These are phyloP conservation scores for Ophiocordyceps sinensis DNA, from an alignment of 2,329 filamentous ascomycete species.

Conservation along the genomic window DNA sequence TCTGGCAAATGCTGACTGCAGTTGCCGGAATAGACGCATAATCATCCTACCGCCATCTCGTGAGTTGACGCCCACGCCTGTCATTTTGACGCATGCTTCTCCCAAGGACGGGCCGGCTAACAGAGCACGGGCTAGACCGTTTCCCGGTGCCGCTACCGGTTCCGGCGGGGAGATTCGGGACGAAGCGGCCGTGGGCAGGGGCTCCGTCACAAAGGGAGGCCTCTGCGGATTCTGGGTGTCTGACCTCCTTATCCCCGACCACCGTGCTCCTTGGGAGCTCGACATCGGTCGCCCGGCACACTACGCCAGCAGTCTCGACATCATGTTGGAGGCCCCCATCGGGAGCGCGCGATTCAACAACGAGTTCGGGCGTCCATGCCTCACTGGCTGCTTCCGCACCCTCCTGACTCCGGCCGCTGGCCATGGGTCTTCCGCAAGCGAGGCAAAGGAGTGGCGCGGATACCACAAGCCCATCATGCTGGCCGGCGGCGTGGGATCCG, in stretches of 20 bases:
- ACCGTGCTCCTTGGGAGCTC: conserved; percentile 75
- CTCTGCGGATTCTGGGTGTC: conserved; percentile 91
- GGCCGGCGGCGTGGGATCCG: conserved; percentile 85
- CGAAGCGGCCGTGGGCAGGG: conserved; percentile 84
- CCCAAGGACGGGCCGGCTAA: background rate
- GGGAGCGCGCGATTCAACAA: conserved; percentile 96
- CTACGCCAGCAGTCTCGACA: conserved; percentile 86
- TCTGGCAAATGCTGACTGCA: background rate
- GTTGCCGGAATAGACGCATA: conserved; percentile 49
- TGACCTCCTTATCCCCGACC: conserved; percentile 76
- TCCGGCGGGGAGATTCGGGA: conserved; percentile 93
- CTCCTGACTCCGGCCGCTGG: conserved; percentile 42
- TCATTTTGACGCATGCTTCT: too few species aligned
- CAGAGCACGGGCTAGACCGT: conserved; percentile 33
- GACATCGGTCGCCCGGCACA: conserved; percentile 82
- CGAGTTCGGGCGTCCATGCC: conserved; percentile 83
- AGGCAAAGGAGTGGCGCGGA: conserved; percentile 47
- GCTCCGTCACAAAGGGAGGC: conserved; percentile 85
- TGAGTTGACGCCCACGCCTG: conserved; percentile 2
- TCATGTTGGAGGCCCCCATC: conserved; percentile 95
- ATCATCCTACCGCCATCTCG: conserved; percentile 91
- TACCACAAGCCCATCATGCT: conserved; percentile 99
- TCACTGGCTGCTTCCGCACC: conserved; percentile 83
- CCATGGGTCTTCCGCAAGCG: conserved; percentile 21
- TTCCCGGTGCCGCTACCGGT: conserved; percentile 83